phyloP scores from a whole-genome alignment of 2,329 filamentous ascomycete species.

The Aureobasidium sp. region DNA sequence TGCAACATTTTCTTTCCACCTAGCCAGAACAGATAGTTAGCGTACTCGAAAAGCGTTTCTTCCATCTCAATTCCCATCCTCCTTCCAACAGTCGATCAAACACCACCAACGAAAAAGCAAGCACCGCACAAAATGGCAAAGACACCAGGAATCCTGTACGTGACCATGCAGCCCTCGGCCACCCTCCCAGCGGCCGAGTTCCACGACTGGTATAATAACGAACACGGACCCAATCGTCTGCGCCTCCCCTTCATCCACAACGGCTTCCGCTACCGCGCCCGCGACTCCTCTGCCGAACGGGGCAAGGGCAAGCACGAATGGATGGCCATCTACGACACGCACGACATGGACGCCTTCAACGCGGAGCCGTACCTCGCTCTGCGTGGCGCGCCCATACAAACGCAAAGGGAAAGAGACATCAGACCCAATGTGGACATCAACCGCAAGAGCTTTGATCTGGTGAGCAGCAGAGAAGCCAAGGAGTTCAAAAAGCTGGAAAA shows the following conservation, averaged over 20 bases:
- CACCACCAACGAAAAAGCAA: neutral
- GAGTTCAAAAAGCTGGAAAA: slow-evolving; percentile 53
- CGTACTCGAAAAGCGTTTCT: neutral
- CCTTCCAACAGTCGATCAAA: neutral
- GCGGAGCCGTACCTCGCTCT: slow-evolving; percentile 61
- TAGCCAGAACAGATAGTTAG: too few species aligned
- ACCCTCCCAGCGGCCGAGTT: slow-evolving; percentile 60
- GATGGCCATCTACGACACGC: slow-evolving; percentile 75
- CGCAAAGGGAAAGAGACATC: slow-evolving; percentile 42
- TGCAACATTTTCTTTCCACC: neutral
- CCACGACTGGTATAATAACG: slow-evolving; percentile 91
- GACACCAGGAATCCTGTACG: slow-evolving; percentile 63
- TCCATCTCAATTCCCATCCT: neutral
- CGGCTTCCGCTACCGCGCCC: slow-evolving; percentile 69
- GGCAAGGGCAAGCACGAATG: slow-evolving; percentile 52
- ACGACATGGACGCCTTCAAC: slow-evolving; percentile 61
- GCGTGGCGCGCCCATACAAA: slow-evolving; percentile 49
- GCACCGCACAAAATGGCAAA: slow-evolving; percentile 11
- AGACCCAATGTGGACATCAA: slow-evolving; percentile 54
- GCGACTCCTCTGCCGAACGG: slow-evolving; percentile 38
- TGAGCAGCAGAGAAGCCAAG: slow-evolving; percentile 44
- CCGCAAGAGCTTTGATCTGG: slow-evolving; percentile 60
- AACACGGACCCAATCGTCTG: slow-evolving; percentile 75
- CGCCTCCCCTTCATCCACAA: slow-evolving; percentile 66
- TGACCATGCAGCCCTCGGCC: slow-evolving; percentile 73